Conservation (phyloP, 208 protist genomes). For the Leishmania gerbilli region DNA sequence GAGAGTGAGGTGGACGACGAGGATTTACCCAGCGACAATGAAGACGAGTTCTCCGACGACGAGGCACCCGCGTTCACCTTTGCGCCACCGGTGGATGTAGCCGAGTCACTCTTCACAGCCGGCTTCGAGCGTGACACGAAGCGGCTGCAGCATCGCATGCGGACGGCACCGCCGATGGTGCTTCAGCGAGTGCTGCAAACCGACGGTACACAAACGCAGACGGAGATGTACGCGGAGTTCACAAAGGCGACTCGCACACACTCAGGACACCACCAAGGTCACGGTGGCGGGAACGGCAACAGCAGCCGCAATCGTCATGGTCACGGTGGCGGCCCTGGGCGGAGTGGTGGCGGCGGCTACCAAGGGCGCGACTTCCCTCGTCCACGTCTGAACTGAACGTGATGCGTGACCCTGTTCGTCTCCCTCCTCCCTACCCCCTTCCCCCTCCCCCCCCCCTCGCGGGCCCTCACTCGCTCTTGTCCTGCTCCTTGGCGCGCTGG, state of each 20-base stretch:
- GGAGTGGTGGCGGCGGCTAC: constrained; percentile 13
- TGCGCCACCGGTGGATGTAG: constrained; percentile 79
- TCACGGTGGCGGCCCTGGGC: constrained; percentile 6
- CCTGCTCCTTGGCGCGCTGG: neutral
- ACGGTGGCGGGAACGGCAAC: neutral
- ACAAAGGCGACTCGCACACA: constrained; percentile 2
- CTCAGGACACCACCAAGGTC: neutral
- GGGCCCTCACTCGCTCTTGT: neutral
- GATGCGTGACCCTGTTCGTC: no score
- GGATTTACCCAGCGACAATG: constrained; percentile 78
- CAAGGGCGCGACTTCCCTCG: constrained; percentile 20
- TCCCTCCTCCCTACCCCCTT: neutral
- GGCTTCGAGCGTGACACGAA: constrained; percentile 88
- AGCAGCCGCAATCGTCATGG: constrained; percentile 13
- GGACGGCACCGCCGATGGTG: constrained; percentile 83
- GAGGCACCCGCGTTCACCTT: constrained; percentile 90
- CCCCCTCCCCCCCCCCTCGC: neutral
- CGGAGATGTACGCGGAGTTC: constrained; percentile 74
- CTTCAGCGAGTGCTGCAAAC: constrained; percentile 75
- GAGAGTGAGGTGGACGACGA: constrained; percentile 91
- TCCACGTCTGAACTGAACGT: neutral
- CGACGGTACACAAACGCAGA: constrained; percentile 74
- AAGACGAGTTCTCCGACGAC: constrained; percentile 91
- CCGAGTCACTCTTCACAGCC: constrained; percentile 87
- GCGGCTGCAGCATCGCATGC: constrained; percentile 87